Evolutionary conservation across 2,329 filamentous ascomycete species (phyloP), one percentile per base, ranked within the genome.

Genomic region (Trichoderma oligosporum): DNA sequence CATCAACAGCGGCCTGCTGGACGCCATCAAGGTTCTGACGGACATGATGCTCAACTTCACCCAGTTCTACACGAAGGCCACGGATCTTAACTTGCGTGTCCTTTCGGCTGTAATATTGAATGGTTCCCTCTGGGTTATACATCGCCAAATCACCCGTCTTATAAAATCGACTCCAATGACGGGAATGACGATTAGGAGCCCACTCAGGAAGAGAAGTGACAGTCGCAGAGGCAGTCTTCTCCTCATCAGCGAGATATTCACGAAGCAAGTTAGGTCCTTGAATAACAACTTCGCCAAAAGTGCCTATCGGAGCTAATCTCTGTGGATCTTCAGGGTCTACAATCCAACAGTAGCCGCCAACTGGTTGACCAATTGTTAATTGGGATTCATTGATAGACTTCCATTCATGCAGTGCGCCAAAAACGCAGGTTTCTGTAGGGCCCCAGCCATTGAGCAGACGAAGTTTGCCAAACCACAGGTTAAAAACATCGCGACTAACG

Each of bases 61-160:
- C 57, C 7, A 59, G 36, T 52, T 59, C 57, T 9, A 59, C 46
- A 8, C 57, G 39, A 7, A 57, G 22, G 14, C 57, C 57, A 27
- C 57, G 57, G 12, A 59, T 52, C 25, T 59, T 59, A 24, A 59
- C 54, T 22, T 59, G 57, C 2, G 52, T 59, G 11, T 57, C 57
- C 31, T 59, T 59, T 27, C 57, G 45, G 33, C 57, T 47, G 12
- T 35, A 49, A 33, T 51, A 59, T 11, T 52, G 44, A n/a, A 59
- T 42, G 20, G 57, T 51, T 31, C 57, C 53, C 33, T 59, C 53
- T 0, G 46, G 4, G n/a, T 57, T 59, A 27, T 53, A 59, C 11
- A 25, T 45, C 7, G 44, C 53, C 1, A 59, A 29, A 41, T 59
- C 57, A 11, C 57, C 57, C 7, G 53, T 57, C 24, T 53, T 46